A percentile compares a stretch with the other conserved stretches of the same genome.
These are phyloP conservation scores for Calocybe gambosa DNA, from an alignment of 1,284 basidiomycete species.

Conservation along the genomic window DNA sequence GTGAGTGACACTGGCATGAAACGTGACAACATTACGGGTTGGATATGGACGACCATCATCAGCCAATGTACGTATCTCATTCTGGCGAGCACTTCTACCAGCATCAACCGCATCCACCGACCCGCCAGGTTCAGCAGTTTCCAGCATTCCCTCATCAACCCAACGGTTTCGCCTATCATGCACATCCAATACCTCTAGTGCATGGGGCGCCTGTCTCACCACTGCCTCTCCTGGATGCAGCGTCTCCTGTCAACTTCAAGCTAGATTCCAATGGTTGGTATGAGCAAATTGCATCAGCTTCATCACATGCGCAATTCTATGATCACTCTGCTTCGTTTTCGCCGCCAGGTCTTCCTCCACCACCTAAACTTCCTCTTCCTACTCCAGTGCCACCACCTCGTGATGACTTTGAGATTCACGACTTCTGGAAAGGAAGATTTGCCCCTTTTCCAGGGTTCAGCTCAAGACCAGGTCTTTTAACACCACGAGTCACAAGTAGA, in stretches of 20 bases:
- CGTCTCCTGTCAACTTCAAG: background rate
- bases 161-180: constrained; percentile 3
- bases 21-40: constrained; percentile 3
- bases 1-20: no score
- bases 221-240: background rate
- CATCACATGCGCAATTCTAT: background rate
- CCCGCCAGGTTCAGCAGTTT: background rate
- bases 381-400: constrained; percentile 1
- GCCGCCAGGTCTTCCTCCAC: constrained; percentile 3
- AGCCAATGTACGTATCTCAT: constrained; percentile 5
- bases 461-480: constrained; percentile 27
- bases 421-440: constrained; percentile 35
- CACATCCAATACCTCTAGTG: background rate
- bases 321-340: background rate
- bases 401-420: constrained; percentile 20
- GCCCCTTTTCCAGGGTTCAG: constrained; percentile 35
- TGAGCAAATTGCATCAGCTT: constrained; percentile 1
- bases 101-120: background rate
- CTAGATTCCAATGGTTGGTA: constrained; percentile 16
- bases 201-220: background rate
- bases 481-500: constrained; percentile 16
- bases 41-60: constrained; percentile 10
- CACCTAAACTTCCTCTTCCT: background rate
- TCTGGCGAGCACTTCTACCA: constrained; percentile 7
- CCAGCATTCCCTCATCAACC: background rate